Conservation (phyloP, 805 yeast genomes). For the Saturnispora mendoncae region DNA sequence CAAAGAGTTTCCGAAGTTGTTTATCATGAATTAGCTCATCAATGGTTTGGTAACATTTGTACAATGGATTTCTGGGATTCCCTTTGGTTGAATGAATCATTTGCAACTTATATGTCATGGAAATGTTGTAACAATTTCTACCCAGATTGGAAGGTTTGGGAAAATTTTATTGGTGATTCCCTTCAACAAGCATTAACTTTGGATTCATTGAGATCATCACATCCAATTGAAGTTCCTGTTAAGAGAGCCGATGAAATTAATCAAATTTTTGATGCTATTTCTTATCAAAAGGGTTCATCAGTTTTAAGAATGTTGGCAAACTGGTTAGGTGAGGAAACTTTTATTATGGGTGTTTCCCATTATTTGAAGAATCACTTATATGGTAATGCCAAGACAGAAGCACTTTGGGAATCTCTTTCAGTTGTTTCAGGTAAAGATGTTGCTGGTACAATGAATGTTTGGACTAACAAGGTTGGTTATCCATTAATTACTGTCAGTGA, state of each 20-base stretch:
- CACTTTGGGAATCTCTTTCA: constrained; percentile 60
- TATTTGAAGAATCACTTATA: constrained; percentile 58
- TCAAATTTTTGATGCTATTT: constrained; percentile 76
- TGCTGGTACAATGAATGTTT: constrained; percentile 50
- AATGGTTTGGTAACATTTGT: constrained; percentile 86
- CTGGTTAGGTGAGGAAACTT: constrained; percentile 60
- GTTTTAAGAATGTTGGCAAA: constrained; percentile 67
- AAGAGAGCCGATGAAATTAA: constrained; percentile 69
- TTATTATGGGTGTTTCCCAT: constrained; percentile 63
- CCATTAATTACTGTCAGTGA: constrained; percentile 54
- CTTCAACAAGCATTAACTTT: constrained; percentile 44
- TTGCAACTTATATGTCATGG: constrained; percentile 83
- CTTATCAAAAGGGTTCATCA: constrained; percentile 76
- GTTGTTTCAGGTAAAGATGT: constrained; percentile 63
- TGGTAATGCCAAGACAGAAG: constrained; percentile 65
- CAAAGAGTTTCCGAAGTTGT: constrained; percentile 76
- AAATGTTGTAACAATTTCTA: constrained; percentile 58
- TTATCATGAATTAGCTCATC: constrained; percentile 86
- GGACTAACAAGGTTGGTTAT: constrained; percentile 71
- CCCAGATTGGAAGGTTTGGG: constrained; percentile 78
- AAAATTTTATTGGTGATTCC: constrained; percentile 46
- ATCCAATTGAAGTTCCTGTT: constrained; percentile 85
- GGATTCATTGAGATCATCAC: constrained; percentile 59
- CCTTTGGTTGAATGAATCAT: constrained; percentile 83
- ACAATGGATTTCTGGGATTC: constrained; percentile 96